phyloP scores from a whole-genome alignment of 805 yeast species.

The Metschnikowia santaceciliae region DNA sequence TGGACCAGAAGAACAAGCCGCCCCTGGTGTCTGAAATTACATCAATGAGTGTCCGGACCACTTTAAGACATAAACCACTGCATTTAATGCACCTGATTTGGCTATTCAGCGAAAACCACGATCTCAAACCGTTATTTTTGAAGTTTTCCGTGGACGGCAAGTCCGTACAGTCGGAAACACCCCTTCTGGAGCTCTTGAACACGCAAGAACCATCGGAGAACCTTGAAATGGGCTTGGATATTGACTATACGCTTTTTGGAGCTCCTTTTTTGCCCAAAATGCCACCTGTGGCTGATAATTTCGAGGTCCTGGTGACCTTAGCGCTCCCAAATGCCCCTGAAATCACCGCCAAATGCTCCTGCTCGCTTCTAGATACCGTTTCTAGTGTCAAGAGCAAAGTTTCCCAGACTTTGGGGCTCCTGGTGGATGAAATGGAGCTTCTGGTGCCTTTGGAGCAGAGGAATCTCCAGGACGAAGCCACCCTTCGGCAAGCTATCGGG shows the following conservation, averaged over 20 bases:
- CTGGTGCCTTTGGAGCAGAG: not conserved
- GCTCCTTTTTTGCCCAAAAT: conserved; percentile 19
- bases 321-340: not conserved
- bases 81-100: conserved; percentile 29
- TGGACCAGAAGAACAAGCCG: conserved; percentile 5
- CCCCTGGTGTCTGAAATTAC: not conserved
- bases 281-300: conserved; percentile 24
- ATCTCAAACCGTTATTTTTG: conserved; percentile 26
- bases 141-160: conserved; percentile 12
- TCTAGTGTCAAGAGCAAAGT: conserved; percentile 19
- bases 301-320: conserved; percentile 18
- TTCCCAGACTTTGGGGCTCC: conserved; percentile 8
- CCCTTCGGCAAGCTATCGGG: conserved; percentile 13
- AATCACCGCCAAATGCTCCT: conserved; percentile 14
- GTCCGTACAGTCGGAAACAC: conserved; percentile 10
- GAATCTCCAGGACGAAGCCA: conserved; percentile 5
- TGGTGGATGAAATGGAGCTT: conserved; percentile 1
- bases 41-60: conserved; percentile 15
- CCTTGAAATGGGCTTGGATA: conserved; percentile 8
- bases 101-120: conserved; percentile 21
- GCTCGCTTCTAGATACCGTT: conserved; percentile 21
- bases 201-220: conserved; percentile 3
- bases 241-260: conserved; percentile 24
- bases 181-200: conserved; percentile 14
- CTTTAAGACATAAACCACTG: conserved; percentile 22